Conservation (phyloP, 2,329 filamentous ascomycete genomes). For the Nemania sp. region DNA sequence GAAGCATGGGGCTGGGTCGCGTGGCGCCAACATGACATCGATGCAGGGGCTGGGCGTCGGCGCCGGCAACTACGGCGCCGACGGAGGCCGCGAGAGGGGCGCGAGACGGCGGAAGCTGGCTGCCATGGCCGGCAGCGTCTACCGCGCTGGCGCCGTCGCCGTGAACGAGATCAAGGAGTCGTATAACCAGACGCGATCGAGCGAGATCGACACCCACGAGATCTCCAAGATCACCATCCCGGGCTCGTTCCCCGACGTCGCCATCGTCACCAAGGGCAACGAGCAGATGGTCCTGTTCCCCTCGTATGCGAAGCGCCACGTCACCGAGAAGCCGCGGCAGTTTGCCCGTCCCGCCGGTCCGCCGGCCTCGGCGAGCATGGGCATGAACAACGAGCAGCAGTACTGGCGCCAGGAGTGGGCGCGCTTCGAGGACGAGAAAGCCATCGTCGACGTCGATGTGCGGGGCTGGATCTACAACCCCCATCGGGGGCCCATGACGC, state of each 20-base stretch:
- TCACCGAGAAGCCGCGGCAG: constrained; percentile 47
- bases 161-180: constrained; percentile 63
- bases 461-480: constrained; percentile 94
- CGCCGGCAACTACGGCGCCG: constrained; percentile 45
- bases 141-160: constrained; percentile 58
- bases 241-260: constrained; percentile 80
- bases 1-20: constrained; percentile 42
- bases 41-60: constrained; percentile 39
- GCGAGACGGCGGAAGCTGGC: constrained; percentile 78
- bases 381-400: constrained; percentile 66
- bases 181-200: constrained; percentile 56
- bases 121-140: constrained; percentile 60
- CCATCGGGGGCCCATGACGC: constrained; percentile 79
- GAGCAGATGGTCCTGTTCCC: constrained; percentile 96
- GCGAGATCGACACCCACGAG: constrained; percentile 41
- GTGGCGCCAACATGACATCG: constrained; percentile 38
- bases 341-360: constrained; percentile 42
- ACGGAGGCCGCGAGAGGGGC: constrained; percentile 60
- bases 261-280: constrained; percentile 76
- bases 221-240: constrained; percentile 59
- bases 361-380: constrained; percentile 46
- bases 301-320: constrained; percentile 81
- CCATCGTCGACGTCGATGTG: constrained; percentile 91
- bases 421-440: constrained; percentile 76
- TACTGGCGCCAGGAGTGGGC: constrained; percentile 83